A percentile compares a stretch with the other conserved stretches of the same genome.
Conservation (phyloP, 805 yeast genomes). For the Kodamaea restingae region DNA sequence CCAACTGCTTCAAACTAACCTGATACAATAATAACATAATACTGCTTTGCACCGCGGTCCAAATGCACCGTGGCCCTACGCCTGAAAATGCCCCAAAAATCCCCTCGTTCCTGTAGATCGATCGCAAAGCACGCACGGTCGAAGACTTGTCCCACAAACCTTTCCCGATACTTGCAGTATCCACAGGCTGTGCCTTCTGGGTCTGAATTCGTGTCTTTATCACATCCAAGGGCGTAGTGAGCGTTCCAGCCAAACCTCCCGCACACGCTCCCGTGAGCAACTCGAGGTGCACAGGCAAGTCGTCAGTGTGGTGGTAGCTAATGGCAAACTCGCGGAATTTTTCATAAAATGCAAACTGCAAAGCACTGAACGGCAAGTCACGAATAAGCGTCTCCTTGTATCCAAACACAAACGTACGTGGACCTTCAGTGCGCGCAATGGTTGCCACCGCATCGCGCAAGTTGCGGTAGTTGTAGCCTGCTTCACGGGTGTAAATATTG, state of each 20-base stretch:
- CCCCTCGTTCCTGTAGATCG: slow-evolving; percentile 71
- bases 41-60: slow-evolving; percentile 95
- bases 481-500: slow-evolving; percentile 62
- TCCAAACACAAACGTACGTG: slow-evolving; percentile 75
- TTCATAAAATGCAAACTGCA: slow-evolving; percentile 95
- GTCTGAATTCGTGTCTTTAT: slow-evolving; percentile 93
- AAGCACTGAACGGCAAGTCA: slow-evolving; percentile 92
- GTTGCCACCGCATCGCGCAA: slow-evolving; percentile 64
- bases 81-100: slow-evolving; percentile 80
- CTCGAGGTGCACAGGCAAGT: slow-evolving; percentile 58
- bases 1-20: slow-evolving; percentile 57
- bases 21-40: slow-evolving; percentile 91
- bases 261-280: slow-evolving; percentile 90
- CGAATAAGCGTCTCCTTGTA: slow-evolving; percentile 90
- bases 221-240: slow-evolving; percentile 91
- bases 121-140: slow-evolving; percentile 29
- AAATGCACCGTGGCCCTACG: slow-evolving; percentile 91
- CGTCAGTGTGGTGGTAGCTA: slow-evolving; percentile 29
- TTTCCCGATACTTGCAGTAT: slow-evolving; percentile 4
- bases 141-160: slow-evolving; percentile 19
- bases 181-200: slow-evolving; percentile 35
- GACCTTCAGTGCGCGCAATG: slow-evolving; percentile 68
- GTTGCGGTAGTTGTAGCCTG: slow-evolving; percentile 86
- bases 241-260: slow-evolving; percentile 84
- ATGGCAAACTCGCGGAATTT: slow-evolving; percentile 64